Conservation (phyloP, 2,329 filamentous ascomycete genomes). For the Stachybotrys elegans region DNA sequence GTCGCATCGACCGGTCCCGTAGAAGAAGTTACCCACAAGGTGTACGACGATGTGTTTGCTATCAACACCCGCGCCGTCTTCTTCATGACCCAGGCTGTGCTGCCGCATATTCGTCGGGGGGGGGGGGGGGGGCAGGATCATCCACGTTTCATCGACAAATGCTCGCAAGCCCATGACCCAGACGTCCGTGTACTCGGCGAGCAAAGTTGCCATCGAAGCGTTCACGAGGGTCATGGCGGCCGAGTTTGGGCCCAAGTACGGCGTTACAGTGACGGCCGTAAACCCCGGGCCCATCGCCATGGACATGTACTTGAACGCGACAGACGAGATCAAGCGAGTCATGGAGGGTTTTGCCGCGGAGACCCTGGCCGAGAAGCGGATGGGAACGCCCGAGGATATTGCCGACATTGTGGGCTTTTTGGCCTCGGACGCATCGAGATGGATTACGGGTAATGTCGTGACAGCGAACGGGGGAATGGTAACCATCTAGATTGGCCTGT, state of each 20-base stretch:
- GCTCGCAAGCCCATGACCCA: conserved; percentile 39
- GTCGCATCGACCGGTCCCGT: not conserved
- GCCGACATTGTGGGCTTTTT: conserved; percentile 52
- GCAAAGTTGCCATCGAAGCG: conserved; percentile 55
- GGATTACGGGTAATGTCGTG: conserved; percentile 51
- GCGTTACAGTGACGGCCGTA: conserved; percentile 57
- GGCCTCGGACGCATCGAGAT: conserved; percentile 40
- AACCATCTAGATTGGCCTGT: too few relatives aligned
- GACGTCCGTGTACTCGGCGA: conserved; percentile 47
- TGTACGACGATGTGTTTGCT: conserved; percentile 50
- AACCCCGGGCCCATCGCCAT: conserved; percentile 54
- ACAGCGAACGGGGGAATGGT: conserved; percentile 40
- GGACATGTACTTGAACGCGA: too few relatives aligned
- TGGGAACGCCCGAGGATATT: conserved; percentile 49
- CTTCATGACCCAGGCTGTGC: conserved; percentile 46
- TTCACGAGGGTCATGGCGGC: conserved; percentile 54
- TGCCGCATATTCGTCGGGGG: conserved; percentile 45
- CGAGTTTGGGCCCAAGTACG: conserved; percentile 49
- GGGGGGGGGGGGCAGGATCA: conserved; percentile 43
- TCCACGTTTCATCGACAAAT: conserved; percentile 55
- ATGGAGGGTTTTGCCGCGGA: conserved; percentile 45
- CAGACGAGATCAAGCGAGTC: too few relatives aligned
- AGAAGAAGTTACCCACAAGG: conserved; percentile 32
- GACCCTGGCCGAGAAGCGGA: conserved; percentile 40
- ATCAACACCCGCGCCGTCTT: conserved; percentile 52